phyloP scores from a whole-genome alignment of 1,284 basidiomycete species.

The Hymenochaete sp. region DNA sequence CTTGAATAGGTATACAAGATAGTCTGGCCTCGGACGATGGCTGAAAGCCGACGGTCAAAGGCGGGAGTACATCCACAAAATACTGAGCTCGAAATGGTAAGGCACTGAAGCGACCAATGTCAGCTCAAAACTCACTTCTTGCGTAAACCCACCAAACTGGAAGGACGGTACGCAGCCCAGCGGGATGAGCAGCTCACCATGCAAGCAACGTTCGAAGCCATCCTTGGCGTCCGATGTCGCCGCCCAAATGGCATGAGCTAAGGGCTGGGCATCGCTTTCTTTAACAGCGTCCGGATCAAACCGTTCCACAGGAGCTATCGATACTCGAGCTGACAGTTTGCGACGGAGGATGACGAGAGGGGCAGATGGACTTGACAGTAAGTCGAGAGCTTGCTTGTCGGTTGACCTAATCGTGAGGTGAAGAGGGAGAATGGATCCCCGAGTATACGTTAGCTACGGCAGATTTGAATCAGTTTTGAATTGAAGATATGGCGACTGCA shows the following conservation, averaged over 20 bases:
- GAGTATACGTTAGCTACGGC: slow-evolving; percentile 15
- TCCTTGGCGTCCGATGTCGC: not conserved
- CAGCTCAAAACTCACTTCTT: slow-evolving; percentile 8
- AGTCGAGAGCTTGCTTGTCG: slow-evolving; percentile 16
- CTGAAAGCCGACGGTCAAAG: slow-evolving; percentile 9
- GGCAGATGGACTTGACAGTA: slow-evolving; percentile 12
- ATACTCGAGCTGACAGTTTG: slow-evolving; percentile 6
- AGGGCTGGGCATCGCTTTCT: slow-evolving; percentile 1
- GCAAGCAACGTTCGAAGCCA: slow-evolving; percentile 2
- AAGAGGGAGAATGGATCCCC: slow-evolving; percentile 17
- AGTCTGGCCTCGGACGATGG: slow-evolving; percentile 3
- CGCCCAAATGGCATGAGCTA: slow-evolving; percentile 11
- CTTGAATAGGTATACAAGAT: not conserved
- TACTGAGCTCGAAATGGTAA: slow-evolving; percentile 7
- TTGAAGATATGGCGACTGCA: not conserved
- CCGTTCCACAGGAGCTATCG: slow-evolving; percentile 1
- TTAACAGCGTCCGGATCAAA: not conserved
- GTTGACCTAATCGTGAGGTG: slow-evolving; percentile 9
- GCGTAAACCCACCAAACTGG: slow-evolving; percentile 8
- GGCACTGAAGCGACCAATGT: too few species aligned
- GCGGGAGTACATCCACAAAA: slow-evolving; percentile 11
- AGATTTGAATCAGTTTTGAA: slow-evolving; percentile 4
- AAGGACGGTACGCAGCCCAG: slow-evolving; percentile 8
- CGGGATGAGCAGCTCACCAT: slow-evolving; percentile 14
- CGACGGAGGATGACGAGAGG: slow-evolving; percentile 10